These are phyloP conservation scores for Panicum miliaceum DNA, from an alignment of 176 grass and related monocot species.

Conservation along the genomic window DNA sequence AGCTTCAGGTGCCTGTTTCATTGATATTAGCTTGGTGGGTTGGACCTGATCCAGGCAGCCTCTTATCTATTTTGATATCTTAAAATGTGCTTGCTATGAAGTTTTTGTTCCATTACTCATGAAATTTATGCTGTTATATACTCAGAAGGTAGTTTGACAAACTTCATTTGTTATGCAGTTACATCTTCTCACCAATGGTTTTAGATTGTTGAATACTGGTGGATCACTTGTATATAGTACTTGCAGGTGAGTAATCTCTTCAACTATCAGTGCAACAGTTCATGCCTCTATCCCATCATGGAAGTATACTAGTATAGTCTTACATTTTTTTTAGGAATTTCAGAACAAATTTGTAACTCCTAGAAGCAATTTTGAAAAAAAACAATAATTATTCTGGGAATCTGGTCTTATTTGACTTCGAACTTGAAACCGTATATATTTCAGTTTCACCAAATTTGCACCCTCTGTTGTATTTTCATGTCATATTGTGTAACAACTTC, in stretches of 20 bases:
- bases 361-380: background rate
- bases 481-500: constrained; percentile 9
- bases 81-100: constrained; percentile 11
- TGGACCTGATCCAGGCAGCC: background rate
- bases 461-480: constrained; percentile 10
- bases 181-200: constrained; percentile 79
- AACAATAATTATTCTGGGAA: background rate
- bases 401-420: background rate
- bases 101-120: constrained; percentile 23
- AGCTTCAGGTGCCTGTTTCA: constrained; percentile 73
- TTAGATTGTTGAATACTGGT: constrained; percentile 81
- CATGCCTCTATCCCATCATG: background rate
- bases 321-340: background rate
- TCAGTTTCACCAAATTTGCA: background rate
- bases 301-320: constrained; percentile 3
- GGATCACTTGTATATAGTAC: constrained; percentile 93
- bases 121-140: constrained; percentile 1
- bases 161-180: constrained; percentile 58
- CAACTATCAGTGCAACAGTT: background rate
- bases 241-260: constrained; percentile 78
- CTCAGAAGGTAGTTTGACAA: background rate
- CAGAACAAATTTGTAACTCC: background rate
- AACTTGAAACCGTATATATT: background rate
- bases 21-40: constrained; percentile 29
- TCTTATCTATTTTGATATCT: background rate